phyloP scores from a whole-genome alignment of 441 rosid genomes.

The Pelargonium fulgidum region DNA sequence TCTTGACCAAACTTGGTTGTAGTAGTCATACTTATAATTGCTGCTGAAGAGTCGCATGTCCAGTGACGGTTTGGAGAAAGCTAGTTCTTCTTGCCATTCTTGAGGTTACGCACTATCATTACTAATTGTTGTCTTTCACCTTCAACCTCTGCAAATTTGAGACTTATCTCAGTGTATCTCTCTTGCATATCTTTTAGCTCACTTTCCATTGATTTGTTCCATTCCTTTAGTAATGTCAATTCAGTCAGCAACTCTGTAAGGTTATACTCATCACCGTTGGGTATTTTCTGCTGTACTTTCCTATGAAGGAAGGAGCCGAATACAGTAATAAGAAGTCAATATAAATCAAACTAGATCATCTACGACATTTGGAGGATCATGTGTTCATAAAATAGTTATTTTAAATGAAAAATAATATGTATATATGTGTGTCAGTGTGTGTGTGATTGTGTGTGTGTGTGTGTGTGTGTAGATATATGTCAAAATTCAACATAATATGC shows the following conservation, averaged over 20 bases:
- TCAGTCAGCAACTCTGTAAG: conserved; percentile 22
- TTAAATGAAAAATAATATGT: not conserved
- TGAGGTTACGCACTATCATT: not conserved
- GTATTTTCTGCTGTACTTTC: conserved; percentile 21
- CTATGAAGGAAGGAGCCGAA: conserved; percentile 19
- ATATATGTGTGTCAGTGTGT: too few species aligned
- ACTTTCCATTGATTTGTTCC: not conserved
- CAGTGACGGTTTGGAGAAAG: conserved; percentile 21
- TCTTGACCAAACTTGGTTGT: conserved; percentile 18
- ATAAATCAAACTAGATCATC: not conserved
- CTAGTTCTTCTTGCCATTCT: conserved; percentile 49
- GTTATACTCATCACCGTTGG: conserved; percentile 27
- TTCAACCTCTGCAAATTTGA: conserved; percentile 4
- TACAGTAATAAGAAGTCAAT: conserved; percentile 2
- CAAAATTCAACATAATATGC: conserved; percentile 14
- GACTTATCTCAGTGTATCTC: not conserved
- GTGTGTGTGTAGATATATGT: not conserved
- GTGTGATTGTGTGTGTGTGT: too few species aligned
- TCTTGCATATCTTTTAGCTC: conserved; percentile 3
- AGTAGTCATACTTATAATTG: conserved; percentile 14
- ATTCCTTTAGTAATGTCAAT: not conserved
- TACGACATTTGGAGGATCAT: not conserved
- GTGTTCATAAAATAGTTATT: not conserved
- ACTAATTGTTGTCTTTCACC: not conserved
- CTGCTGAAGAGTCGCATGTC: conserved; percentile 19